Evolutionary conservation across 768 basidiomycete species (phyloP).

Genomic region (Lactarius quietus): DNA sequence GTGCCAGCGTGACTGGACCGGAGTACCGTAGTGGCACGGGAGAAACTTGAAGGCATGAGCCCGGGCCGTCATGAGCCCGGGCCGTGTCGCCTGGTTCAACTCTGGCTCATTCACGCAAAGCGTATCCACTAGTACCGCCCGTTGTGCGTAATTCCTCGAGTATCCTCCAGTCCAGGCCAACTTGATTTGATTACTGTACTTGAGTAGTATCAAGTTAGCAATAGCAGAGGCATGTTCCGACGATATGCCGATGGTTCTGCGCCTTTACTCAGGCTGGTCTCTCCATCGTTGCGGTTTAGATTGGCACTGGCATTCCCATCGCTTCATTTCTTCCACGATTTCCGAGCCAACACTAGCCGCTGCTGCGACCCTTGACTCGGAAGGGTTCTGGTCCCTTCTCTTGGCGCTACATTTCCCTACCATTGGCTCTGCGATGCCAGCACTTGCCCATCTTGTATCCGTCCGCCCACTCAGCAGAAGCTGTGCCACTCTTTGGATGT

Average conservation of each 20-base stretch:
- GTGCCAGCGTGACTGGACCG: too few relatives aligned
- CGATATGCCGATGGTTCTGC: not conserved
- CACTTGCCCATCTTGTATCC: constrained; percentile 65
- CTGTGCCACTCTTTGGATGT: constrained; percentile 68
- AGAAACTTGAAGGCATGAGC: too few relatives aligned
- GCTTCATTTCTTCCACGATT: not conserved
- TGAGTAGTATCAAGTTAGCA: not conserved
- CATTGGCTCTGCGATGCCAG: constrained; percentile 87
- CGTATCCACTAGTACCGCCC: too few relatives aligned
- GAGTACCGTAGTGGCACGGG: too few relatives aligned
- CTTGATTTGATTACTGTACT: too few relatives aligned
- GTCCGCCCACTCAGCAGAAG: constrained; percentile 77
- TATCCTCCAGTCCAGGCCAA: not conserved
- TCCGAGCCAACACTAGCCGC: not conserved
- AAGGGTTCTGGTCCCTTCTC: constrained; percentile 25
- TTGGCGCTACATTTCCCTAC: constrained; percentile 53
- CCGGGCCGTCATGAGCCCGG: too few relatives aligned
- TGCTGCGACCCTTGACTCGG: not conserved
- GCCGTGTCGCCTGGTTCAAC: too few relatives aligned
- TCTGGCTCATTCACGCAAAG: too few relatives aligned
- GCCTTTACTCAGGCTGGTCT: not conserved
- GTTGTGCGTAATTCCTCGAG: too few relatives aligned
- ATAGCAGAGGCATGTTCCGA: not conserved
- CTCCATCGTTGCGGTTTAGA: not conserved
- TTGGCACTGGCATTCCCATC: not conserved